phyloP scores from a whole-genome alignment of 441 rosid species.

The Sinapis alba region DNA sequence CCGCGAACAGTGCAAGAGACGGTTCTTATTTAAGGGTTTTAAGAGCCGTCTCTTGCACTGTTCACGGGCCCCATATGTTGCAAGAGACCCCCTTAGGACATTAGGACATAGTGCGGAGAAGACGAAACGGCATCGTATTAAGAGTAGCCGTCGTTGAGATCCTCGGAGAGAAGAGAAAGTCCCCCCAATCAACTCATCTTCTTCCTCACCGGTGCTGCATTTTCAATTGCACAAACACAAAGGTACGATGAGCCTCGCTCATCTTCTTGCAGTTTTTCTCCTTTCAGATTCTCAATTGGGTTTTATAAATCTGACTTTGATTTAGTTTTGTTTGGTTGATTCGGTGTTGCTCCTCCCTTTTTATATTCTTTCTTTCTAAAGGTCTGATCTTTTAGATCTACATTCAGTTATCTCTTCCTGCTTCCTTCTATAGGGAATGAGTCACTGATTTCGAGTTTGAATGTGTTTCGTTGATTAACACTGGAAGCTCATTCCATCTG shows the following conservation, averaged over 20 bases:
- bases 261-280: background rate
- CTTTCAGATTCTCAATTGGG: constrained; percentile 5
- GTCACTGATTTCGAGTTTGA: background rate
- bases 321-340: background rate
- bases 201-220: constrained; percentile 20
- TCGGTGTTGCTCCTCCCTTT: background rate
- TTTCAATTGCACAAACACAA: background rate
- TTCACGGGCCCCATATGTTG: too few species aligned
- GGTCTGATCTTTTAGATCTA: constrained; percentile 31
- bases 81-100: too few species aligned
- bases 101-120: background rate
- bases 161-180: background rate
- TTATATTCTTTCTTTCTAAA: background rate
- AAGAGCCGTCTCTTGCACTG: too few species aligned
- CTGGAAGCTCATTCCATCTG: constrained; percentile 19
- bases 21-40: too few species aligned
- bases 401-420: constrained; percentile 8
- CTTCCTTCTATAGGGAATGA: background rate
- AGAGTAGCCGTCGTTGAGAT: constrained; percentile 5
- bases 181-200: constrained; percentile 24
- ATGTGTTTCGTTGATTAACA: constrained; percentile 16
- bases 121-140: background rate
- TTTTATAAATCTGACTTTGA: background rate
- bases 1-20: too few species aligned
- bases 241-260: constrained; percentile 16